Evolutionary conservation across 176 grass and related monocot genomes (phyloP).

Genomic region (Pontederia paniculata): DNA sequence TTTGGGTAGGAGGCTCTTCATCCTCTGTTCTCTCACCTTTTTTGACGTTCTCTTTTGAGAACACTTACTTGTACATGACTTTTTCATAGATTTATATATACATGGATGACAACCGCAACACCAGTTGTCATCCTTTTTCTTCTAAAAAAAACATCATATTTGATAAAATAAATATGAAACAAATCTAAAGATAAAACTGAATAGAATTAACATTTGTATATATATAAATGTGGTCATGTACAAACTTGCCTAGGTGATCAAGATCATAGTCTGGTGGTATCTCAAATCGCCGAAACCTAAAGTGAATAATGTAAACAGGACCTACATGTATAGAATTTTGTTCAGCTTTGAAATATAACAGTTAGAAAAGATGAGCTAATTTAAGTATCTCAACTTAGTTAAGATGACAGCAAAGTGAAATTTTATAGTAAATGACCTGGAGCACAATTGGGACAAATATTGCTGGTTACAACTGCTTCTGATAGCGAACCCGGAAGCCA

Average conservation of each 20-base stretch:
- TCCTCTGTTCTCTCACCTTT: too few relatives aligned
- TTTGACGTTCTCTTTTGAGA: too few relatives aligned
- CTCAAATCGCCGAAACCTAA: constrained; percentile 73
- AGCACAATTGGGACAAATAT: constrained; percentile 66
- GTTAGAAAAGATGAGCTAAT: constrained; percentile 9
- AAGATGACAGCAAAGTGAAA: constrained; percentile 13
- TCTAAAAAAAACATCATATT: too few relatives aligned
- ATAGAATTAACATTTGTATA: too few relatives aligned
- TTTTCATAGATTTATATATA: too few relatives aligned
- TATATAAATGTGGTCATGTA: background rate
- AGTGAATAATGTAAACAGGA: constrained; percentile 63
- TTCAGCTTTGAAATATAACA: constrained; percentile 15
- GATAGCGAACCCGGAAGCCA: constrained; percentile 86
- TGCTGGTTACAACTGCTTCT: constrained; percentile 58
- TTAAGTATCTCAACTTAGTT: background rate
- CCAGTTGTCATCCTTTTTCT: too few relatives aligned
- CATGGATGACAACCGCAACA: too few relatives aligned
- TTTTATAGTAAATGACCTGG: constrained; percentile 41
- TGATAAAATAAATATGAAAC: too few relatives aligned
- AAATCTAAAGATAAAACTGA: too few relatives aligned
- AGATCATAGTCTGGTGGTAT: constrained; percentile 87
- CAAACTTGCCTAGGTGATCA: constrained; percentile 68
- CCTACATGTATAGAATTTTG: constrained; percentile 28
- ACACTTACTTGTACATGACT: too few relatives aligned
- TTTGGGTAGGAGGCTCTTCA: too few relatives aligned